Conservation (phyloP, 139 green algal genomes). For the Deuterostichococcus epilithicus region DNA sequence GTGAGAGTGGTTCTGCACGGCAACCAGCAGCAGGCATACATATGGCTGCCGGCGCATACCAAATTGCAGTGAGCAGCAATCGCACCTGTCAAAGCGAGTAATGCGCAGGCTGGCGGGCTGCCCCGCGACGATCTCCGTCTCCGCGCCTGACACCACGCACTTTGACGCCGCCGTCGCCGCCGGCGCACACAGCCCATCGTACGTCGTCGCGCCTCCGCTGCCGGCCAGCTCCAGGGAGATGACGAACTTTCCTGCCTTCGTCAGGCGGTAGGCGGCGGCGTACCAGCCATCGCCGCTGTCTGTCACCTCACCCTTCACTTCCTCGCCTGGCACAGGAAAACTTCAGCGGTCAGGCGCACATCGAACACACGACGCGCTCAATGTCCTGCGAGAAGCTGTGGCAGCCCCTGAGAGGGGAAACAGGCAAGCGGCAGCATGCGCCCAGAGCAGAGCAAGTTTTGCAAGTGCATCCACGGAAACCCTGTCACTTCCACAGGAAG, state of each 20-base stretch:
- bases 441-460: too few relatives aligned
- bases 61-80: background rate
- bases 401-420: too few relatives aligned
- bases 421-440: too few relatives aligned
- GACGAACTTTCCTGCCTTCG: background rate
- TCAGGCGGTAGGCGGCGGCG: background rate
- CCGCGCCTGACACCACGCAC: background rate
- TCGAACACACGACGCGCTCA: too few relatives aligned
- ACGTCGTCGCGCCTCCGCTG: background rate
- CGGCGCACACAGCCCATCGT: background rate
- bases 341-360: background rate
- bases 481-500: too few relatives aligned
- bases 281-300: background rate
- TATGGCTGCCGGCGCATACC: too few relatives aligned
- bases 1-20: too few relatives aligned
- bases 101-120: background rate
- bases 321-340: background rate
- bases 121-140: background rate
- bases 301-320: background rate
- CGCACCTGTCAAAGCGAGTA: background rate
- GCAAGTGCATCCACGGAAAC: too few relatives aligned
- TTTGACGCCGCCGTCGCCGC: background rate
- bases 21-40: too few relatives aligned
- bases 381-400: too few relatives aligned
- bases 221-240: background rate